These are phyloP conservation scores for Luzula sylvatica DNA, from an alignment of 176 grass and related monocot species.

Conservation along the genomic window DNA sequence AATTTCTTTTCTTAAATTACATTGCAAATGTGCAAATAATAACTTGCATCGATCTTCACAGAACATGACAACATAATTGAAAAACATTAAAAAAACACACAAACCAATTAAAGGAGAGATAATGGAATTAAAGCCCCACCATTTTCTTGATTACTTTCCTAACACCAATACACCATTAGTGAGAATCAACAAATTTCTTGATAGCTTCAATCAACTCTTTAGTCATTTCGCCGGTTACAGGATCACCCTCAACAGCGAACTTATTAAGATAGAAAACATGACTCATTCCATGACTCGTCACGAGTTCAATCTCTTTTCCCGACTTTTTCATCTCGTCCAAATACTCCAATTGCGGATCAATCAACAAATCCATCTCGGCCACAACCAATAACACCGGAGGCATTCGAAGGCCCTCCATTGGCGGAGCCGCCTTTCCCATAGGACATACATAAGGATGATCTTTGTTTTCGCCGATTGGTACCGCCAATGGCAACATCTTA, in stretches of 20 bases:
- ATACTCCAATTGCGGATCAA: slow-evolving; percentile 29
- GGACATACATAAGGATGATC: slow-evolving; percentile 25
- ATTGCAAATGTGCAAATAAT: too few relatives aligned
- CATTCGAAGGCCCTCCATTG: slow-evolving; percentile 14
- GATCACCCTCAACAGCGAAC: slow-evolving; percentile 21
- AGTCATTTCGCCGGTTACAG: slow-evolving; percentile 3
- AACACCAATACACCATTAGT: slow-evolving; percentile 11
- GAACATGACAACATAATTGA: too few relatives aligned
- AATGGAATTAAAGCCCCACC: too few relatives aligned
- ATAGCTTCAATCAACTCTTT: slow-evolving; percentile 16
- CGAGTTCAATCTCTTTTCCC: slow-evolving; percentile 14
- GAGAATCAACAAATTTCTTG: slow-evolving; percentile 10
- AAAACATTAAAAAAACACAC: too few relatives aligned
- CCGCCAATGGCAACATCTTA: slow-evolving; percentile 21
- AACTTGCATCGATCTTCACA: too few relatives aligned
- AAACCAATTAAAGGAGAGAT: too few relatives aligned
- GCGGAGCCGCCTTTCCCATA: neutral
- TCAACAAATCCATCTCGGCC: slow-evolving; percentile 29
- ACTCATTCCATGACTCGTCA: slow-evolving; percentile 12
- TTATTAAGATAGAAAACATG: slow-evolving; percentile 39
- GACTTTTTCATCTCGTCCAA: slow-evolving; percentile 20
- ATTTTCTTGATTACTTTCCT: neutral
- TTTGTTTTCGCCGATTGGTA: slow-evolving; percentile 25
- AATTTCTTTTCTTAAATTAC: too few relatives aligned
- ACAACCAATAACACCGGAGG: slow-evolving; percentile 24